Evolutionary conservation across 139 green algal species (phyloP).

Genomic region (Haematococcus lacustris): DNA sequence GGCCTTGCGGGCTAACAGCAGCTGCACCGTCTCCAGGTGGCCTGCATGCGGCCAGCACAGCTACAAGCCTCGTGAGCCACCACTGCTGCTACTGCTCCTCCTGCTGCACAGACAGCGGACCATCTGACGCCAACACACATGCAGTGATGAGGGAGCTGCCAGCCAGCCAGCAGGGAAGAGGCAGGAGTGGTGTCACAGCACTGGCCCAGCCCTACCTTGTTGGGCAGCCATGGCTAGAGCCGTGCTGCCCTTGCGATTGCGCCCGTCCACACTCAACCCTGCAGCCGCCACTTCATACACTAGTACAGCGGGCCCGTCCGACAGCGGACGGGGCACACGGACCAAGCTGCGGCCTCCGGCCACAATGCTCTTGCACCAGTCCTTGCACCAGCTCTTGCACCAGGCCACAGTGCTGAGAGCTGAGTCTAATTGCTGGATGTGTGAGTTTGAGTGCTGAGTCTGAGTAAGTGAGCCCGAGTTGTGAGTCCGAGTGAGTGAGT

Average conservation of each 20-base stretch:
- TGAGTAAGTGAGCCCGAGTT: no score
- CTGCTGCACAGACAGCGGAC: background rate
- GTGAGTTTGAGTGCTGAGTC: no score
- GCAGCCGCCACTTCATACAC: no score
- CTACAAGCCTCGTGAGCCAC: background rate
- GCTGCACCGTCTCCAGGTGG: slow-evolving; percentile 39
- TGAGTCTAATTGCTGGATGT: no score
- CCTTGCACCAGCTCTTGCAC: no score
- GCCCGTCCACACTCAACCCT: slow-evolving; percentile 63
- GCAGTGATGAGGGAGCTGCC: background rate
- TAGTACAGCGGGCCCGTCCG: no score
- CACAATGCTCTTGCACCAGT: no score
- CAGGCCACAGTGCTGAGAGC: no score
- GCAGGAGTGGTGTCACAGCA: background rate
- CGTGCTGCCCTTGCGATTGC: slow-evolving; percentile 59
- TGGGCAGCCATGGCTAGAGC: slow-evolving; percentile 56
- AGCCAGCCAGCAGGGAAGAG: background rate
- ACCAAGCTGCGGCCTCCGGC: no score
- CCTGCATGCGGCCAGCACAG: slow-evolving; percentile 13
- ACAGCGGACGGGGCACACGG: no score
- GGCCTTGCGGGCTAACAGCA: slow-evolving; percentile 61
- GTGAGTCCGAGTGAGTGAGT: no score
- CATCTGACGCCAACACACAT: background rate
- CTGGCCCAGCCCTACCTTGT: slow-evolving; percentile 18
- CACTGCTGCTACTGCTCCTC: background rate